Percentiles rank a stretch among this genome's conserved stretches.
phyloP scores from a whole-genome alignment of 768 basidiomycete species.

The Thelephora ganbajun region DNA sequence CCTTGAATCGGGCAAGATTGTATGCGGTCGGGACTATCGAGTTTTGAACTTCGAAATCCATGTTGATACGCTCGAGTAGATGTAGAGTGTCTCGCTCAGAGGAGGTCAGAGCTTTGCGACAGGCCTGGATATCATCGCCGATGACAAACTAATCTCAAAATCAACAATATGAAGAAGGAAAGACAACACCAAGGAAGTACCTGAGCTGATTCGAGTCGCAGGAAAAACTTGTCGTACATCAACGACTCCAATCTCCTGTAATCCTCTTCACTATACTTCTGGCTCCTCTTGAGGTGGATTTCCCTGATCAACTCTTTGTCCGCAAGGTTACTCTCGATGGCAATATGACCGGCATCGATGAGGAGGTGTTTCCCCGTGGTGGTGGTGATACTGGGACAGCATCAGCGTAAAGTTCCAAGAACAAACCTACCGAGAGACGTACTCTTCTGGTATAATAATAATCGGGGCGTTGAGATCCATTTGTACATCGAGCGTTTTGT shows the following conservation, averaged over 20 bases:
- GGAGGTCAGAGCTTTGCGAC: slow-evolving; percentile 62
- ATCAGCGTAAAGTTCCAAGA: not conserved
- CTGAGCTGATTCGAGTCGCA: slow-evolving; percentile 83
- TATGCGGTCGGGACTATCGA: slow-evolving; percentile 81
- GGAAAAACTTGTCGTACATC: slow-evolving; percentile 87
- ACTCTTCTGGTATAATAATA: slow-evolving; percentile 95
- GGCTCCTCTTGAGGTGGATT: slow-evolving; percentile 71
- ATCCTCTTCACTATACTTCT: slow-evolving; percentile 79
- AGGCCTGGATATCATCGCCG: slow-evolving; percentile 70
- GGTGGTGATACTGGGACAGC: slow-evolving; percentile 47
- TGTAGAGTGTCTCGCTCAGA: slow-evolving; percentile 52
- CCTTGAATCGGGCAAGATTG: slow-evolving; percentile 77
- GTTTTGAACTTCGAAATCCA: slow-evolving; percentile 80
- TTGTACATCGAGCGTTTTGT: slow-evolving; percentile 93
- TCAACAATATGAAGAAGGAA: not conserved
- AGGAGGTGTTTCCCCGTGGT: slow-evolving; percentile 75
- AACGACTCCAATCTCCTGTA: slow-evolving; percentile 74
- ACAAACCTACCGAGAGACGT: slow-evolving; percentile 6
- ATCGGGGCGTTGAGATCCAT: slow-evolving; percentile 95
- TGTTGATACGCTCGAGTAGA: slow-evolving; percentile 82
- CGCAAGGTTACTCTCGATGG: slow-evolving; percentile 81
- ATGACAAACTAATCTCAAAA: slow-evolving; percentile 60
- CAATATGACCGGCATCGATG: slow-evolving; percentile 92
- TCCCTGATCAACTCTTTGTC: slow-evolving; percentile 67
- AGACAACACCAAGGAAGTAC: slow-evolving; percentile 25